Evolutionary conservation across 129 eudicot genomes (phyloP).

Genomic region (Flaveria brownii): DNA sequence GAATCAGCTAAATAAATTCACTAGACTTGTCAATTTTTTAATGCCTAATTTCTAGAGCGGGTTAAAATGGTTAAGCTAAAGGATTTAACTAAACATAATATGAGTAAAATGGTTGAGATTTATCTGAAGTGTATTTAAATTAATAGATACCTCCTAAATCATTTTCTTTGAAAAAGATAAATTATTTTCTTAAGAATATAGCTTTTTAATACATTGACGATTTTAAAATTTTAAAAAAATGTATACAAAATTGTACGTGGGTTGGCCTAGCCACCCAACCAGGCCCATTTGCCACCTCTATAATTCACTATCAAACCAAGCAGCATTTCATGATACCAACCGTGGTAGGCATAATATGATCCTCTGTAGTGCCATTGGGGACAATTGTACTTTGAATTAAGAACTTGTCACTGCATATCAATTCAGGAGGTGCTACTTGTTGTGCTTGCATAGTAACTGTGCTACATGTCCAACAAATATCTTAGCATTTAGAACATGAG

Average conservation of each 20-base stretch:
- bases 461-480: conserved; percentile 14
- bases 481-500: background rate
- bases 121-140: background rate
- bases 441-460: conserved; percentile 65
- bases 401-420: conserved; percentile 68
- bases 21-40: background rate
- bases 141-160: background rate
- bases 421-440: conserved; percentile 43
- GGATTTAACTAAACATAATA: background rate
- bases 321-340: conserved; percentile 34
- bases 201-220: background rate
- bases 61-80: background rate
- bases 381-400: conserved; percentile 55
- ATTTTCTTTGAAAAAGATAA: background rate
- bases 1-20: conserved; percentile 10
- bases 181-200: background rate
- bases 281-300: background rate
- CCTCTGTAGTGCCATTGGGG: conserved; percentile 46
- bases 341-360: conserved; percentile 46
- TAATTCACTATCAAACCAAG: conserved; percentile 12
- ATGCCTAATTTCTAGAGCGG: background rate
- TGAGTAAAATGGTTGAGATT: background rate
- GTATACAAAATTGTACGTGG: background rate
- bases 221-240: background rate
- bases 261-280: background rate